Percentiles rank a stretch among this genome's conserved stretches.
These are phyloP conservation scores for Cutaneotrichosporon spelunceum DNA, from an alignment of 1,284 basidiomycete genomes.

Conservation along the genomic window DNA sequence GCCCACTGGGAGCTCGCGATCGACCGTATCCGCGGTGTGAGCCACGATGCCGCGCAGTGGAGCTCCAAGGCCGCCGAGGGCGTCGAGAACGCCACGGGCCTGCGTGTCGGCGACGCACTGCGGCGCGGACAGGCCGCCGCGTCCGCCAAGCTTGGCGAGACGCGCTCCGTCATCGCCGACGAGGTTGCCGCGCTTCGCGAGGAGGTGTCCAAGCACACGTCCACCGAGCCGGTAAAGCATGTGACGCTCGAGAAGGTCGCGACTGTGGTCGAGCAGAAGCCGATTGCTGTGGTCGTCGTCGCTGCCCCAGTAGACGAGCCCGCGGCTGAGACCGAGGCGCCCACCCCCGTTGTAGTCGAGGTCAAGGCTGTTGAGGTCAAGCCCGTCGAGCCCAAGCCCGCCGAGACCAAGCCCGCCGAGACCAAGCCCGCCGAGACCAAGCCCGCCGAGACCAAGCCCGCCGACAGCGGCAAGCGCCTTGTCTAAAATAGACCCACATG, in stretches of 20 bases:
- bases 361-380: conserved; percentile 9
- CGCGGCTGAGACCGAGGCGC: conserved; percentile 2
- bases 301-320: background rate
- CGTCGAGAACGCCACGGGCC: conserved; percentile 66
- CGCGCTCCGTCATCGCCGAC: conserved; percentile 13
- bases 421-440: conserved; percentile 9
- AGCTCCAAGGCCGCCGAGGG: conserved; percentile 58
- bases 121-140: conserved; percentile 49
- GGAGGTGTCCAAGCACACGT: conserved; percentile 2
- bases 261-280: conserved; percentile 47
- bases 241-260: conserved; percentile 36
- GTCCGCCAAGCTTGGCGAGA: conserved; percentile 16
- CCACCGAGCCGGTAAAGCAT: conserved; percentile 7
- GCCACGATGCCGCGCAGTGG: conserved; percentile 33
- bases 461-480: conserved; percentile 27
- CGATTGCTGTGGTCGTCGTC: conserved; percentile 44
- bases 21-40: conserved; percentile 54
- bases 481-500: conserved; percentile 26
- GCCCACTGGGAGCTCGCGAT: conserved; percentile 60
- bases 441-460: conserved; percentile 7
- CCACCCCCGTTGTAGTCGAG: background rate
- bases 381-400: conserved; percentile 13
- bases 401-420: conserved; percentile 9
- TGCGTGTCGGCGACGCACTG: conserved; percentile 65
- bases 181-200: conserved; percentile 21